phyloP scores from a whole-genome alignment of 495 filamentous ascomycete genomes.

The Oidiodendron maius region DNA sequence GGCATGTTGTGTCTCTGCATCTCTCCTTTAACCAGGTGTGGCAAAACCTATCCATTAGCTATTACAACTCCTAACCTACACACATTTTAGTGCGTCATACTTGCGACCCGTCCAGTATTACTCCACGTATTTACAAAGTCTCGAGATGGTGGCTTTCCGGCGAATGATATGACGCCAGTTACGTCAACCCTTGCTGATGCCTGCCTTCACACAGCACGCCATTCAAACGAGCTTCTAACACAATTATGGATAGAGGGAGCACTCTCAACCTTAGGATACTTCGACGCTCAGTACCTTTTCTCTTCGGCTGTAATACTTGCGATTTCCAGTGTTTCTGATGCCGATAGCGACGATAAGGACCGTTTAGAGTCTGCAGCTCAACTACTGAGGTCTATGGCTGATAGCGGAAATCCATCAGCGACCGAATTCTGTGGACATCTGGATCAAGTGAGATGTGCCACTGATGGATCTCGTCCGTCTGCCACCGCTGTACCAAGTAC shows the following conservation, averaged over 20 bases:
- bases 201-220: neutral
- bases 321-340: neutral
- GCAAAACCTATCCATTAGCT: neutral
- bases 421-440: neutral
- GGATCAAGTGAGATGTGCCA: neutral
- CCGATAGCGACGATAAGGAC: neutral
- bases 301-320: neutral
- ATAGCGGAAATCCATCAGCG: neutral
- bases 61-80: neutral
- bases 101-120: neutral
- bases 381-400: neutral
- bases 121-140: neutral
- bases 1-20: constrained; percentile 2
- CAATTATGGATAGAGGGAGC: neutral
- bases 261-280: neutral
- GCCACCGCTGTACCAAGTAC: neutral
- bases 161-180: neutral
- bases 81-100: neutral
- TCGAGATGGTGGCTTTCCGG: neutral
- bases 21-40: constrained; percentile 5
- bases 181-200: neutral
- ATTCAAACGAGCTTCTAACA: neutral
- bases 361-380: neutral
- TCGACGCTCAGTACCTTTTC: neutral
- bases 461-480: neutral